phyloP scores from a whole-genome alignment of 1,284 basidiomycete genomes.

The Anthracocystis setariae region DNA sequence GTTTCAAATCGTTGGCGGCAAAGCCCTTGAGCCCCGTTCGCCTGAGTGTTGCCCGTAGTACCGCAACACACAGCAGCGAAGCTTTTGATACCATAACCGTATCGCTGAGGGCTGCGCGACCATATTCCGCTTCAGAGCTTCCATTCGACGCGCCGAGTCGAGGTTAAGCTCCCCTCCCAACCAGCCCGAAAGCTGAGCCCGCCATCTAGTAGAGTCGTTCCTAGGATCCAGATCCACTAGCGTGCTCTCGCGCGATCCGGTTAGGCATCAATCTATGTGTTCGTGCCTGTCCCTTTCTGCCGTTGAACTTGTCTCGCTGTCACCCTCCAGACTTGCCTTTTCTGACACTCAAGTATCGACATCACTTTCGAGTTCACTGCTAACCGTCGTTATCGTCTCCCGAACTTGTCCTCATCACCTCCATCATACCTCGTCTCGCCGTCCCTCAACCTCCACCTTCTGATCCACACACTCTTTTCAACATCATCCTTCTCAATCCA shows the following conservation, averaged over 20 bases:
- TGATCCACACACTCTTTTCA: slow-evolving; percentile 4
- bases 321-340: not conserved
- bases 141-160: slow-evolving; percentile 15
- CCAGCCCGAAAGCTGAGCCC: slow-evolving; percentile 2
- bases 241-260: not conserved
- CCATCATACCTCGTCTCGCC: not conserved
- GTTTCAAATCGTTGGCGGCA: too few relatives aligned
- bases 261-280: not conserved
- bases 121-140: not conserved
- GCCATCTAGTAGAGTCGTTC: not conserved
- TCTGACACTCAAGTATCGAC: not conserved
- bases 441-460: slow-evolving; percentile 7
- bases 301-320: not conserved
- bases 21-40: too few relatives aligned
- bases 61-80: not conserved
- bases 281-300: not conserved
- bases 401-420: slow-evolving; percentile 9
- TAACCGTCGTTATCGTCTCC: not conserved
- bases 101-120: slow-evolving; percentile 5
- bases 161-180: slow-evolving; percentile 4
- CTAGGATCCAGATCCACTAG: not conserved
- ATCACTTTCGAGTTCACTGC: not conserved
- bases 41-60: too few relatives aligned
- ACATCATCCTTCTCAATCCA: not conserved
- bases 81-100: not conserved